Conservation (phyloP, 129 eudicot species). For the Flaveria sonorensis region DNA sequence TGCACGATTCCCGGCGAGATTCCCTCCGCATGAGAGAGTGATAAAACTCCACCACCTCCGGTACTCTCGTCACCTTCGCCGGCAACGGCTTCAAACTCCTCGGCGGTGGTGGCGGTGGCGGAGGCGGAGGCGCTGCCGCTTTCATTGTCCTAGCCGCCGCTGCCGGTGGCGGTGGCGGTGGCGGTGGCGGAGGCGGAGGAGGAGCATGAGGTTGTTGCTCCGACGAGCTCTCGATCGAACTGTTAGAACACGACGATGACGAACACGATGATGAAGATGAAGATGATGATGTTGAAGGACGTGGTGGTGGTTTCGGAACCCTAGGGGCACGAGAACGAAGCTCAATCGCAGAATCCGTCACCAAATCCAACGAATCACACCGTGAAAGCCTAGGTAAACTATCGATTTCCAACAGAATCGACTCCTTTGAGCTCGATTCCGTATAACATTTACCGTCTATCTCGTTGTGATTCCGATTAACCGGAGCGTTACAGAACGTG, state of each 20-base stretch:
- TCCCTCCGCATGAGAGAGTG: constrained; percentile 94
- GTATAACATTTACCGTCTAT: constrained; percentile 19
- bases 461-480: constrained; percentile 18
- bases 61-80: constrained; percentile 76
- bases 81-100: constrained; percentile 46
- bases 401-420: constrained; percentile 31
- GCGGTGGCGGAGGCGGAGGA: constrained; percentile 42
- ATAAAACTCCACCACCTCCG: constrained; percentile 96
- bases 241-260: constrained; percentile 30
- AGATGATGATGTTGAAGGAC: constrained; percentile 35
- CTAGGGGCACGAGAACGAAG: constrained; percentile 68
- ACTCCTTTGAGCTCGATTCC: constrained; percentile 34
- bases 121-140: constrained; percentile 45
- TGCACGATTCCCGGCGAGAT: constrained; percentile 67
- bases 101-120: constrained; percentile 46
- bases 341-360: constrained; percentile 28
- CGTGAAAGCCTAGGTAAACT: constrained; percentile 42
- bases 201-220: constrained; percentile 46
- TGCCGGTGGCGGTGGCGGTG: constrained; percentile 59
- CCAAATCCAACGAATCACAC: constrained; percentile 50
- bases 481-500: constrained; percentile 25
- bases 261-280: constrained; percentile 46
- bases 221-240: constrained; percentile 40
- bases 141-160: constrained; percentile 38
- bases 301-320: constrained; percentile 85